Conservation (phyloP, 208 protist genomes). For the Angomonas deanei region DNA sequence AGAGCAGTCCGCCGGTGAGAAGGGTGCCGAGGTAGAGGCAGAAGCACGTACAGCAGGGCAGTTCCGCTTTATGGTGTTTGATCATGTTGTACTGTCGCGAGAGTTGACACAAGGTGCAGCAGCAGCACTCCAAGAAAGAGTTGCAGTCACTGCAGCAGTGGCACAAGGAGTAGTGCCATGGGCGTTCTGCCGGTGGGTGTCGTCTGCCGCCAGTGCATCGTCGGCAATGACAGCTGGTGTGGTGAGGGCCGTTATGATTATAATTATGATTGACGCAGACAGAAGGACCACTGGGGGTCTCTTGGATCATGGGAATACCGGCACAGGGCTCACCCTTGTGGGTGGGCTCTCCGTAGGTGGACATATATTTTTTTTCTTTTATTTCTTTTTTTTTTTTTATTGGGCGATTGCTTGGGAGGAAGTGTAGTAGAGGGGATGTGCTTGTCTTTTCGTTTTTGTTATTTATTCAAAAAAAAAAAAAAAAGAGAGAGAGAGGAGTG, state of each 20-base stretch:
- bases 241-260: neutral
- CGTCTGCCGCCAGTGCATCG: too few species aligned
- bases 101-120: conserved; percentile 4
- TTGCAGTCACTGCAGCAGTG: neutral
- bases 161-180: neutral
- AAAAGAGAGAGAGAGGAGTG: too few species aligned
- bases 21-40: neutral
- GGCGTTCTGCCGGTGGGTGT: neutral
- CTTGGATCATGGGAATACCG: too few species aligned
- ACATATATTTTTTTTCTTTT: too few species aligned
- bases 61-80: neutral
- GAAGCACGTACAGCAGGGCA: neutral
- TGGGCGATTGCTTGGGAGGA: too few species aligned
- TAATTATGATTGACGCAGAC: neutral
- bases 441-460: too few species aligned
- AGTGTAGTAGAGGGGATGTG: too few species aligned
- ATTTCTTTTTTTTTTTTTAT: too few species aligned
- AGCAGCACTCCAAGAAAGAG: neutral
- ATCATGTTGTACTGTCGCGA: conserved; percentile 1
- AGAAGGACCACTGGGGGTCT: too few species aligned
- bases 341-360: too few species aligned
- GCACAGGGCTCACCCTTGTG: too few species aligned
- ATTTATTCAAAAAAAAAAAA: too few species aligned
- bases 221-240: neutral
- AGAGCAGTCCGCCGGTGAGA: neutral